Evolutionary conservation across 805 yeast genomes (phyloP).

Genomic region (Nakazawaea anatomiae): DNA sequence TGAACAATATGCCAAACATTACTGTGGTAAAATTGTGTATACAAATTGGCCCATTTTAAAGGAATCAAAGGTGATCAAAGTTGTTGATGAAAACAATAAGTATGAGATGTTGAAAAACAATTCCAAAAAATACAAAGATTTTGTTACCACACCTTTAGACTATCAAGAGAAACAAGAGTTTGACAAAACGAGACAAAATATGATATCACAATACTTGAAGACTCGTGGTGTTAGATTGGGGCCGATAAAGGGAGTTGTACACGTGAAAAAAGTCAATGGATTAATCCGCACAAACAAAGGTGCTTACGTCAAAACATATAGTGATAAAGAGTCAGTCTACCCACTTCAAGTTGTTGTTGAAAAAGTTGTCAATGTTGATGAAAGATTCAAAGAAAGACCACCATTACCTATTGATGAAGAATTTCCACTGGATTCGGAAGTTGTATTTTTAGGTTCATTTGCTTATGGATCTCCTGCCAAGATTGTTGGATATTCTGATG

Average conservation of each 20-base stretch:
- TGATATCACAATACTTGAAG: constrained; percentile 38
- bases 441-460: constrained; percentile 75
- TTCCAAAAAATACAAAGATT: constrained; percentile 13
- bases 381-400: constrained; percentile 62
- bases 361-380: constrained; percentile 65
- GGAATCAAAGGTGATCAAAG: constrained; percentile 66
- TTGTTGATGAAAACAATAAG: constrained; percentile 47
- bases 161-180: constrained; percentile 43
- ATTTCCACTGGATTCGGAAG: constrained; percentile 67
- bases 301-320: constrained; percentile 70
- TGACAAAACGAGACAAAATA: constrained; percentile 30
- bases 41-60: constrained; percentile 88
- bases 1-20: constrained; percentile 61
- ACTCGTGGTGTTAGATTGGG: constrained; percentile 61
- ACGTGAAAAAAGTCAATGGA: constrained; percentile 76
- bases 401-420: constrained; percentile 79
- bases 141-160: constrained; percentile 34
- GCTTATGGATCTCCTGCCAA: constrained; percentile 82
- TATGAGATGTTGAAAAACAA: constrained; percentile 36
- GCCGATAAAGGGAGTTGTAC: constrained; percentile 50
- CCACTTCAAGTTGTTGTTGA: constrained; percentile 85
- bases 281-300: constrained; percentile 65
- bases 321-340: constrained; percentile 42
- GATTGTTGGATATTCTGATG: constrained; percentile 49
- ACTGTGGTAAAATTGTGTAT: constrained; percentile 57